Evolutionary conservation across 1,284 basidiomycete genomes (phyloP), one percentile per base, ranked within the genome.

Genomic region (Cystobasidium slooffiae): DNA sequence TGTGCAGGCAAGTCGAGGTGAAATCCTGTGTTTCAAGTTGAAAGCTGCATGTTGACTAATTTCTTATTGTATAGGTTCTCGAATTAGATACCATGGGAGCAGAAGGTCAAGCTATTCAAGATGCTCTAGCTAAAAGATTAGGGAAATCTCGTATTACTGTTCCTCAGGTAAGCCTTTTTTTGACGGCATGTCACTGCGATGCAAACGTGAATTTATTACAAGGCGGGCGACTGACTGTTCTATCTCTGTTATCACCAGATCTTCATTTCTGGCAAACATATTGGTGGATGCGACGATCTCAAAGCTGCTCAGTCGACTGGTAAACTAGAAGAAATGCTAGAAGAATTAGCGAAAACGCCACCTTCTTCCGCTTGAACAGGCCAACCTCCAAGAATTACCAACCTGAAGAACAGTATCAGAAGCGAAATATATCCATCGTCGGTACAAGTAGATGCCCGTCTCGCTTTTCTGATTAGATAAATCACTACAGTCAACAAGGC

Each of bases 271-370:
- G 90, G 90, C 10, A 84, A 84, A 51, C 88, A 88, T 1, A 84
- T 92, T 5, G 91, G 91, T 14, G 91, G 91, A 37, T 89, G 86
- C 6, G 90, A 91, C 77, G 85, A 88, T 43, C 81, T 92, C 16
- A 82, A 84, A 5, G 79, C 79, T 14, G 80, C 90, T 58, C 88
- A 90, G 78, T 80, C 81, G 9, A 82, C 83, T 20, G 84, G 86
- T 39, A 79, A 82, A n/a, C 83, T 90, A 44, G 65, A 78, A 22
- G 58, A 74, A 39, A 55, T 78, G 43, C 67, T 82, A 1, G 69
- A 76, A 44, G 69, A 73, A 51, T 41, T 73, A 14, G 31, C 31
- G 20, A 73, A 73, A 41, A 62, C 58, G 47, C 18, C 37, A 46
- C 16, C 24, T 41, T 43, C 56, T 39, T 44, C 43, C 12, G 12